Percentiles rank a stretch among this genome's conserved stretches.
These are phyloP conservation scores for Pythium periplocum DNA, from an alignment of 352 stramenopile genomes.

Conservation along the genomic window DNA sequence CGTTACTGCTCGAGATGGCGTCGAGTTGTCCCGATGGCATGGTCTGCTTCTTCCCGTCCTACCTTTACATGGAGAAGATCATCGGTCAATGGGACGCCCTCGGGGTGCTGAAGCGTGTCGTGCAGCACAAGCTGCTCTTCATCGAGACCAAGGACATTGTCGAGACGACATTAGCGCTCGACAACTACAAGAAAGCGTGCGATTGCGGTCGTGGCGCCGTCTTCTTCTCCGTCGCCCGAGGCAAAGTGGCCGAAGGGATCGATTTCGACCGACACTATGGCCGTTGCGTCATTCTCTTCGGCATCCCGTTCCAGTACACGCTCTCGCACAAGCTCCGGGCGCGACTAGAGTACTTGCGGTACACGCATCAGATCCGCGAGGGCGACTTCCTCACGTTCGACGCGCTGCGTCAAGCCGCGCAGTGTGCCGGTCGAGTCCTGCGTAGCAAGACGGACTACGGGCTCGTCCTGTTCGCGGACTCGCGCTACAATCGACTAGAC, in stretches of 20 bases:
- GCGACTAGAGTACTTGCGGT: conserved; percentile 96
- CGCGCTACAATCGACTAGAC: conserved; percentile 96
- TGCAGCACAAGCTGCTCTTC: conserved; percentile 97
- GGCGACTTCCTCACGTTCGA: conserved; percentile 99
- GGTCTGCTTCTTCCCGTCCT: conserved; percentile 99
- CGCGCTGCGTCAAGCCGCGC: conserved; percentile 94
- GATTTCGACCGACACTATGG: conserved; percentile 99
- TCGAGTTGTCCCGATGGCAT: conserved; percentile 95
- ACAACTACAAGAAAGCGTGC: conserved; percentile 98
- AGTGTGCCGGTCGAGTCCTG: conserved; percentile 98
- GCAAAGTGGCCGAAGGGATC: conserved; percentile 99
- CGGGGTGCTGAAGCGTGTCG: conserved; percentile 90
- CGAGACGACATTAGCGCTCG: conserved; percentile 97
- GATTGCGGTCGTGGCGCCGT: conserved; percentile 94
- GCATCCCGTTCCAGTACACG: conserved; percentile 99
- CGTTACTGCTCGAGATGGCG: conserved; percentile 94
- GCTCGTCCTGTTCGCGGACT: conserved; percentile 98
- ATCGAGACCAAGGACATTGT: conserved; percentile 99
- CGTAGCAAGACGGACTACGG: conserved; percentile 99
- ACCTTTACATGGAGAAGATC: conserved; percentile 99
- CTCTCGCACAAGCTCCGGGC: conserved; percentile 91
- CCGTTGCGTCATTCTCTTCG: conserved; percentile 97
- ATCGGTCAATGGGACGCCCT: conserved; percentile 95
- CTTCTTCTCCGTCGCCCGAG: conserved; percentile 97
- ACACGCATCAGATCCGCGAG: conserved; percentile 90